These are phyloP conservation scores for Hysterangium stoloniferum DNA, from an alignment of 768 basidiomycete species.

Conservation along the genomic window DNA sequence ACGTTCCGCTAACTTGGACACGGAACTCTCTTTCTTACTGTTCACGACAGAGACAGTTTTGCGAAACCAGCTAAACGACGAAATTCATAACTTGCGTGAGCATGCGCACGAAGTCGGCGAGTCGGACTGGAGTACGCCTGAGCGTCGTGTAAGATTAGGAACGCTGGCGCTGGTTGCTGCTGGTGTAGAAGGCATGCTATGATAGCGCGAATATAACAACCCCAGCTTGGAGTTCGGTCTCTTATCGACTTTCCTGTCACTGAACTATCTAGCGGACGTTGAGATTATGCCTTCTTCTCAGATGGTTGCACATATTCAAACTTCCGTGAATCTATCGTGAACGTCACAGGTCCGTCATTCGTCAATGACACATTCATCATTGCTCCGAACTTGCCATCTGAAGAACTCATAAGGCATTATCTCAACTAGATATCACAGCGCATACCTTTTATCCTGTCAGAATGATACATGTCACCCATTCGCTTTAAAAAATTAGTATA, in stretches of 20 bases:
- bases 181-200: slow-evolving; percentile 61
- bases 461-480: slow-evolving; percentile 56
- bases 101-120: slow-evolving; percentile 25
- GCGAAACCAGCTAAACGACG: slow-evolving; percentile 41
- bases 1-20: slow-evolving; percentile 83
- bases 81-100: slow-evolving; percentile 43
- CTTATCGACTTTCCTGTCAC: neutral
- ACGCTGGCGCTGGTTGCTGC: slow-evolving; percentile 57
- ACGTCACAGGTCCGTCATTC: slow-evolving; percentile 90
- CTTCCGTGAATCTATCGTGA: slow-evolving; percentile 76
- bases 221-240: neutral
- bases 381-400: slow-evolving; percentile 91
- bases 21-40: slow-evolving; percentile 85
- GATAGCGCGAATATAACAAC: slow-evolving; percentile 12
- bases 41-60: slow-evolving; percentile 36
- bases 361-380: slow-evolving; percentile 90
- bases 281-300: neutral
- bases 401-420: neutral
- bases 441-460: slow-evolving; percentile 75
- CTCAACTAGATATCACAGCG: neutral
- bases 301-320: slow-evolving; percentile 47
- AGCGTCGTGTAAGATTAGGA: slow-evolving; percentile 50
- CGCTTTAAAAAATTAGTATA: slow-evolving; percentile 69
- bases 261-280: neutral
- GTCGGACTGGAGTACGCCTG: slow-evolving; percentile 49